Base-by-base conservation (phyloP, 495 filamentous ascomycete species). In the Rhypophila decipiens region DNA sequence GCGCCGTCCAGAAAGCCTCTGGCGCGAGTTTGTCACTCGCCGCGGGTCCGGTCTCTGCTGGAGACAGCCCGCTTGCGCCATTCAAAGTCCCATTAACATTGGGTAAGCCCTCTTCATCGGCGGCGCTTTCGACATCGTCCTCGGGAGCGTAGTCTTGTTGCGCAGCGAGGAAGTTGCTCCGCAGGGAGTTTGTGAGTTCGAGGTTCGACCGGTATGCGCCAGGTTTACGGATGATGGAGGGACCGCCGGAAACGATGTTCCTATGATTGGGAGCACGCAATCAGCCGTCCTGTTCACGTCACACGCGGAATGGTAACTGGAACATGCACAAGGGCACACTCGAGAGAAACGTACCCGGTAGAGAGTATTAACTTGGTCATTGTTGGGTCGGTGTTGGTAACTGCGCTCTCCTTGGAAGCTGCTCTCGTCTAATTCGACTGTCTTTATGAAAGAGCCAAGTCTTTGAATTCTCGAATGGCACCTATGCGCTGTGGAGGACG, bases 301-400 rank as follows among this genome's bases (percentile, higher is more conserved):
- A 50, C 51, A 40, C 24, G 24, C 51, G 40, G 44, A 8, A 38
- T 29, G 9, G 39, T n/a, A 39, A 42, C 42, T 52, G 31, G 15
- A 33, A 27, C 15, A 4, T 29, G 29, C 5, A 18, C 13, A 34
- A 60, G 44, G 24, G 43, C 24, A 31, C 43, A 47, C 22, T 19
- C 11, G n/a, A 31, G 41, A 12, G 24, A 44, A n/a, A 36, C 80
- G 63, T 74, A 91, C 87, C 87, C 90, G 39, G 89, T 95, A 27
- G 88, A 94, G 47, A 96, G 81, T 37, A 95, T 82, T 66, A 96
- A 74, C 72, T 87, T 87, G 71, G 81, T 81, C 72, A 83, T 87
- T 17, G 53, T 46, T 22, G n/a, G 10, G 38, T 5, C 5, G 19
- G 35, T 12, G 13, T 5, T 5, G 5, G 35, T 37, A 37, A 4